phyloP scores from a whole-genome alignment of 2,329 filamentous ascomycete species.

The Venturia nashicola region DNA sequence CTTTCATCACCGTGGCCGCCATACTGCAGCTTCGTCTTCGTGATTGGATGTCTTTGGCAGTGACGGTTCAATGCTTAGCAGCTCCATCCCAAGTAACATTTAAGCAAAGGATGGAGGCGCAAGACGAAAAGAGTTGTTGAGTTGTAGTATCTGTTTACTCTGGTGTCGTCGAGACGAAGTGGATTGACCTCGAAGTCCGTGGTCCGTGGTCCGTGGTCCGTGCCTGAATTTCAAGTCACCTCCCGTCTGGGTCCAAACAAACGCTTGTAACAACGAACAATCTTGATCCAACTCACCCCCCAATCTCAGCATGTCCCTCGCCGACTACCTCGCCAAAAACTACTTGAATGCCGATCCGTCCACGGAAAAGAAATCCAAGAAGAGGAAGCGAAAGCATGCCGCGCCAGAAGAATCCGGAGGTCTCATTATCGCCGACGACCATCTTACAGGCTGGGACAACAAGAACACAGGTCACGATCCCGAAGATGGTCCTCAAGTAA shows the following conservation, averaged over 20 bases:
- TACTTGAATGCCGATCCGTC: constrained; percentile 60
- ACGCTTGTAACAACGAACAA: not conserved
- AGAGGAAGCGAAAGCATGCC: constrained; percentile 35
- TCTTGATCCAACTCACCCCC: not conserved
- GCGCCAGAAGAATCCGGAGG: constrained; percentile 26
- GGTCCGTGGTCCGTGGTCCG: not conserved
- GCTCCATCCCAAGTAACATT: too few relatives aligned
- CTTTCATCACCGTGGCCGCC: too few relatives aligned
- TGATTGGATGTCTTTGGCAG: too few relatives aligned
- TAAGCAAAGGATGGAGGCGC: too few relatives aligned
- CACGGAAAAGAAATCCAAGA: constrained; percentile 37
- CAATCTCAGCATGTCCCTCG: constrained; percentile 45
- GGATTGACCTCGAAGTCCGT: too few relatives aligned
- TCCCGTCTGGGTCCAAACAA: not conserved
- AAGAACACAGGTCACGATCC: constrained; percentile 39
- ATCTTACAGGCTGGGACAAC: constrained; percentile 40
- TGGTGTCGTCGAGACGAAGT: too few relatives aligned
- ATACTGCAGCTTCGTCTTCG: too few relatives aligned
- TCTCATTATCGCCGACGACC: constrained; percentile 39
- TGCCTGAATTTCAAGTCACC: too few relatives aligned
- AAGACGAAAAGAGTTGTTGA: too few relatives aligned
- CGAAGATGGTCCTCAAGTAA: constrained; percentile 40
- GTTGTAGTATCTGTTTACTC: too few relatives aligned
- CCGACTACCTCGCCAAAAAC: constrained; percentile 79
- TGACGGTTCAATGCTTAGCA: too few relatives aligned